Conservation (phyloP, 164 flowering plant genomes). For the Liquidambar formosana region DNA sequence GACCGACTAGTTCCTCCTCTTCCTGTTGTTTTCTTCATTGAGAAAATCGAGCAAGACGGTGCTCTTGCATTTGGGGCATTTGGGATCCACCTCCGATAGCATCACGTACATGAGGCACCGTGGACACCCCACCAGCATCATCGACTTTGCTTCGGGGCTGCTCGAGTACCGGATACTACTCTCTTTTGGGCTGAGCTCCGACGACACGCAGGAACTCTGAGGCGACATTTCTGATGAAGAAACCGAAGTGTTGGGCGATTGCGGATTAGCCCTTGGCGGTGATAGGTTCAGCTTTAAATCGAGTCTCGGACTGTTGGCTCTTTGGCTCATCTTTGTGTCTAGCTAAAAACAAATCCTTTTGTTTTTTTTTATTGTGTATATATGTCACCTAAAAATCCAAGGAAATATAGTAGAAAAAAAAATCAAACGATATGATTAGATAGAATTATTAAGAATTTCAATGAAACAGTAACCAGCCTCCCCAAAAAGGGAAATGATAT, state of each 20-base stretch:
- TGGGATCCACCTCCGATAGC: conserved; percentile 53
- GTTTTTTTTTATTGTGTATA: too few species aligned
- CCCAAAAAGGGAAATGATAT: too few species aligned
- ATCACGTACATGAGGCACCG: conserved; percentile 77
- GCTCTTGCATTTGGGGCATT: conserved; percentile 77
- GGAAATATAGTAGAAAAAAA: too few species aligned
- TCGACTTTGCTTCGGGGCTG: conserved; percentile 11
- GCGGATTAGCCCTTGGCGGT: not conserved
- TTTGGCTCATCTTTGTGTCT: conserved; percentile 5
- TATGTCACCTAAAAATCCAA: too few species aligned
- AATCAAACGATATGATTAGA: too few species aligned
- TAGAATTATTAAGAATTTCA: too few species aligned
- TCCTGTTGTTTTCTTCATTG: too few species aligned
- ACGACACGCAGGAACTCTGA: not conserved
- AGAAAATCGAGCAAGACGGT: conserved; percentile 56
- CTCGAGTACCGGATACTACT: too few species aligned
- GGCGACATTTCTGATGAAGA: conserved; percentile 6
- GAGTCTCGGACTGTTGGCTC: conserved; percentile 8
- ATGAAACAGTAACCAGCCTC: too few species aligned
- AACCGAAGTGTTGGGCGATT: conserved; percentile 3
- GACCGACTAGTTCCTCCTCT: too few species aligned
- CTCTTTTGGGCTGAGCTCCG: too few species aligned
- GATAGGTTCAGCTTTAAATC: conserved; percentile 21
- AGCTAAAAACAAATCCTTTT: not conserved
- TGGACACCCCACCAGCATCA: conserved; percentile 75